Evolutionary conservation across 768 basidiomycete genomes (phyloP).

Genomic region (Podaxis sp.): DNA sequence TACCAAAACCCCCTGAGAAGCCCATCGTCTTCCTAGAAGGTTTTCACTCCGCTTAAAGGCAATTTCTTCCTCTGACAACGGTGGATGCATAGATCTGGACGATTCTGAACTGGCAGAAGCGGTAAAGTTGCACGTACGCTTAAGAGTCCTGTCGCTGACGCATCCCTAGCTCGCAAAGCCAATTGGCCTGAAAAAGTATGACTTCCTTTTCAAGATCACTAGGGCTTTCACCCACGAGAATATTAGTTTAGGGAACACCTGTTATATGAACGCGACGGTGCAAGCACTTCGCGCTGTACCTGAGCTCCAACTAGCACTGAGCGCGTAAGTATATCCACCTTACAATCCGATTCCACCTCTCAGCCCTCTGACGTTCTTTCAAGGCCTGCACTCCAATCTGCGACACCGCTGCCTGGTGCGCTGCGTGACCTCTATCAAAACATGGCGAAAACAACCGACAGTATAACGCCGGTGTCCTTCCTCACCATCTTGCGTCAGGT

Average conservation of each 20-base stretch:
- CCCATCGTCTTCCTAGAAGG: constrained; percentile 86
- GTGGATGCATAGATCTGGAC: constrained; percentile 65
- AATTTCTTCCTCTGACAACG: not conserved
- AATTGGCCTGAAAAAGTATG: constrained; percentile 77
- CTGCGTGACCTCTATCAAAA: constrained; percentile 68
- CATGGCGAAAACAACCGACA: constrained; percentile 77
- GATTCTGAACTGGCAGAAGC: constrained; percentile 78
- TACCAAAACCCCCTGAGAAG: constrained; percentile 83
- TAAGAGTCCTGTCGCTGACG: constrained; percentile 10
- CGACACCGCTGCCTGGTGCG: constrained; percentile 42
- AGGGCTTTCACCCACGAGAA: not conserved
- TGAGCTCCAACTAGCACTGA: constrained; percentile 76
- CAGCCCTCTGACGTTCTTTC: not conserved
- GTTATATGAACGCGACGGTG: constrained; percentile 95
- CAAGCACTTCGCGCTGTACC: constrained; percentile 94
- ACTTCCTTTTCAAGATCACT: not conserved
- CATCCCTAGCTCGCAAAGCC: constrained; percentile 65
- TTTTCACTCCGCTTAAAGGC: constrained; percentile 24
- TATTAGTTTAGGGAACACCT: constrained; percentile 82
- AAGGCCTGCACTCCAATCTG: constrained; percentile 37
- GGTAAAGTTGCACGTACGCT: constrained; percentile 40
- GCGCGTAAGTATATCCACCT: constrained; percentile 37
- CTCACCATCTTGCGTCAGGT: constrained; percentile 66
- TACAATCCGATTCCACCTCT: not conserved
- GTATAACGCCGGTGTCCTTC: constrained; percentile 69